Conservation (phyloP, 345 rosid species). For the Clarkia xantiana region DNA sequence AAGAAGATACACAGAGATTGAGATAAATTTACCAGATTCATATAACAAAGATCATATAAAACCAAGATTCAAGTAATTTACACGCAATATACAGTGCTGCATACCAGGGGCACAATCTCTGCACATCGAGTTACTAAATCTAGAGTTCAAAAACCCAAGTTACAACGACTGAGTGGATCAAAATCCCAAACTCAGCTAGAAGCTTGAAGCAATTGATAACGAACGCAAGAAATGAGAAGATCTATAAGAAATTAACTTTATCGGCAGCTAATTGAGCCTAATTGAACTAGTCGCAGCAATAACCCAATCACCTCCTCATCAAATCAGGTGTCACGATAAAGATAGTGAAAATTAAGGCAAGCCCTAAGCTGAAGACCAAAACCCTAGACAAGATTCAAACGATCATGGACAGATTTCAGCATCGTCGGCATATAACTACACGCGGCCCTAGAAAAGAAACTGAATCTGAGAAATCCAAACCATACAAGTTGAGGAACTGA, state of each 20-base stretch:
- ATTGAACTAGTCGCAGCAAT: not conserved
- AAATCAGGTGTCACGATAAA: not conserved
- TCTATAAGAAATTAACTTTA: not conserved
- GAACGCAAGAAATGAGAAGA: not conserved
- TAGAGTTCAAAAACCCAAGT: no score
- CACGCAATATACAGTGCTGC: no score
- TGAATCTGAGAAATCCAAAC: not conserved
- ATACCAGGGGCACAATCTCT: no score
- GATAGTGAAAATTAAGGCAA: not conserved
- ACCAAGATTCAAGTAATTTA: no score
- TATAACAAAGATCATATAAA: no score
- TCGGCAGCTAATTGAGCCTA: not conserved
- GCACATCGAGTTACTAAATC: no score
- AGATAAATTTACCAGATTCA: no score
- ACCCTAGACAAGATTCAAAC: not conserved
- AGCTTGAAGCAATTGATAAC: not conserved
- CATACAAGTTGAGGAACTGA: not conserved
- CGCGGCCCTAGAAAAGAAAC: not conserved
- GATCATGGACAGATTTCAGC: not conserved
- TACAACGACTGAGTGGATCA: not conserved
- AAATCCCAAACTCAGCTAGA: not conserved
- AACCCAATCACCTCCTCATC: not conserved
- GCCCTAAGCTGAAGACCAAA: not conserved
- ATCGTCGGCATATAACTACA: no score
- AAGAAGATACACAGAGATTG: no score